Conservation (phyloP, 345 rosid genomes). For the Sonneratia alba region DNA sequence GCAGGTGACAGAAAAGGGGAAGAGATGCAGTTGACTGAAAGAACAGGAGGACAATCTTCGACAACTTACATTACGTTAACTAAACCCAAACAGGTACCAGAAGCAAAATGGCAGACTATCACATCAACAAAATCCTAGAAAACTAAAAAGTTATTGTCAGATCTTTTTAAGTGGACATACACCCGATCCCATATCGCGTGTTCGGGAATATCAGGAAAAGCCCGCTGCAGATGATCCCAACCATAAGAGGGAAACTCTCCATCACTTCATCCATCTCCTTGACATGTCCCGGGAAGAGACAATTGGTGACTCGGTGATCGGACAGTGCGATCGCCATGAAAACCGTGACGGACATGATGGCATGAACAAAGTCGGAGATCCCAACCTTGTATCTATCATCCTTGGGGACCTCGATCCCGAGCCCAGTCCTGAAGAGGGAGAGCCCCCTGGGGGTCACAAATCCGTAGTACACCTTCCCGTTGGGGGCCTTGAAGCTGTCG, state of each 20-base stretch:
- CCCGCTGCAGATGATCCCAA: slow-evolving; percentile 28
- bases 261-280: slow-evolving; percentile 42
- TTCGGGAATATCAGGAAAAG: slow-evolving; percentile 35
- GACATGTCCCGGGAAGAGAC: slow-evolving; percentile 29
- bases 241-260: slow-evolving; percentile 48
- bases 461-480: slow-evolving; percentile 31
- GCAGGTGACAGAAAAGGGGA: neutral
- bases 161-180: slow-evolving; percentile 20
- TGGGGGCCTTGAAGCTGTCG: slow-evolving; percentile 35
- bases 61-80: neutral
- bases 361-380: slow-evolving; percentile 31
- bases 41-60: neutral
- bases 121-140: too few species aligned
- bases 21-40: neutral
- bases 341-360: slow-evolving; percentile 41
- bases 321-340: slow-evolving; percentile 31
- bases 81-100: neutral
- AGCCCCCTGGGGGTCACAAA: slow-evolving; percentile 34
- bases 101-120: neutral
- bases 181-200: slow-evolving; percentile 34
- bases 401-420: slow-evolving; percentile 23
- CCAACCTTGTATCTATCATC: slow-evolving; percentile 26
- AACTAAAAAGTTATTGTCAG: too few species aligned
- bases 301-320: slow-evolving; percentile 30
- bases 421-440: slow-evolving; percentile 39